Evolutionary conservation across 495 filamentous ascomycete genomes (phyloP).

Genomic region (Cercophora newfieldiana): DNA sequence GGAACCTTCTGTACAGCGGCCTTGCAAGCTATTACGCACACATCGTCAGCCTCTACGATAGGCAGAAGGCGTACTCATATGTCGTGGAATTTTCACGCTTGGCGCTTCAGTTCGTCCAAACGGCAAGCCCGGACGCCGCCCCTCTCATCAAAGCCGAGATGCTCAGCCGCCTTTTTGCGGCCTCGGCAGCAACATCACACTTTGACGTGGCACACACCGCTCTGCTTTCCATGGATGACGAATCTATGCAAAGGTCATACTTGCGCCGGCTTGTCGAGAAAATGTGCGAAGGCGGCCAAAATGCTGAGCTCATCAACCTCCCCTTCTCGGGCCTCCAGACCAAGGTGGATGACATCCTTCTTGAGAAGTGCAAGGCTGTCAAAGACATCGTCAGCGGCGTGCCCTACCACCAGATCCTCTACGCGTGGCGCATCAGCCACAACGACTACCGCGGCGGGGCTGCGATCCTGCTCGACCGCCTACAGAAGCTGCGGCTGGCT

Average conservation of each 20-base stretch:
- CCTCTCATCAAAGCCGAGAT: conserved; percentile 59
- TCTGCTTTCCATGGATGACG: conserved; percentile 67
- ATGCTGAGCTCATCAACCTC: conserved; percentile 67
- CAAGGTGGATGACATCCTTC: conserved; percentile 74
- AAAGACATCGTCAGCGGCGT: conserved; percentile 58
- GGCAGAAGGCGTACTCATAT: conserved; percentile 69
- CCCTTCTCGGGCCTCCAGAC: conserved; percentile 74
- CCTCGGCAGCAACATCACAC: conserved; percentile 70
- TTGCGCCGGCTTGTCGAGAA: conserved; percentile 66
- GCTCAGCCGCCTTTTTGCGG: conserved; percentile 78
- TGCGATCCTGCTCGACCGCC: conserved; percentile 66
- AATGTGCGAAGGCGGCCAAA: conserved; percentile 67
- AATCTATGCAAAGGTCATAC: conserved; percentile 63
- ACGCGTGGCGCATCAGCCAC: conserved; percentile 81
- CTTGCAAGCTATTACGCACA: conserved; percentile 84
- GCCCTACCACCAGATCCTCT: conserved; percentile 79
- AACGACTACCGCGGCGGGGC: conserved; percentile 88
- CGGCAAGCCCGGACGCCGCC: conserved; percentile 42
- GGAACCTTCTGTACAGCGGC: conserved; percentile 71
- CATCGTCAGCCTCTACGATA: conserved; percentile 78
- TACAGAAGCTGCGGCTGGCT: conserved; percentile 49
- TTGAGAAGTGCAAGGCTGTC: conserved; percentile 59
- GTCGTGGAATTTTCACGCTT: conserved; percentile 82
- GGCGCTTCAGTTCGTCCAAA: conserved; percentile 63
- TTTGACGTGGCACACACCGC: conserved; percentile 83